Evolutionary conservation across 2,329 filamentous ascomycete genomes (phyloP).

Genomic region (Oidium heveae): DNA sequence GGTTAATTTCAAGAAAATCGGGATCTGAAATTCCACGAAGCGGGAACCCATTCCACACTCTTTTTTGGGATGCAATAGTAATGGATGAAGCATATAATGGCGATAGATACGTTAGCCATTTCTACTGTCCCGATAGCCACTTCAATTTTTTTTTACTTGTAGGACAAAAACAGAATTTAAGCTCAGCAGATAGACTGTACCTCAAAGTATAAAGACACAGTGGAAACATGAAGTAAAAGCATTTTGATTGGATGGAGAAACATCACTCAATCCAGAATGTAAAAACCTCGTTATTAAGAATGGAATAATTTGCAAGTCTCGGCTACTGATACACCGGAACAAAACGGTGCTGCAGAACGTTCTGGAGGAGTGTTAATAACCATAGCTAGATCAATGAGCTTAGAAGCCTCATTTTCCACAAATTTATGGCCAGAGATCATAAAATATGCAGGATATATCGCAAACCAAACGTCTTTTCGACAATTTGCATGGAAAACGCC

Average conservation of each 20-base stretch:
- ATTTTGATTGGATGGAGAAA: background rate
- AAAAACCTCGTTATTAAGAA: background rate
- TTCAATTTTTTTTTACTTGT: background rate
- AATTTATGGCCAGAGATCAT: background rate
- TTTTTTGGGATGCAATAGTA: background rate
- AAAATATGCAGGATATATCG: background rate
- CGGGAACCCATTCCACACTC: background rate
- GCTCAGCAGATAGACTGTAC: background rate
- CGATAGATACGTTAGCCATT: background rate
- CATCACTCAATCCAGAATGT: background rate
- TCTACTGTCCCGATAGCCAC: background rate
- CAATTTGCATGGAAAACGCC: background rate
- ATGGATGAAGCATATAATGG: background rate
- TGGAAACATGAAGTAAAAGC: background rate
- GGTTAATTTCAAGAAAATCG: background rate
- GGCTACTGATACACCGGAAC: background rate
- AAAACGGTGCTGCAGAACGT: slow-evolving; percentile 1
- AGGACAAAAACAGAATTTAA: background rate
- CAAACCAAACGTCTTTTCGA: background rate
- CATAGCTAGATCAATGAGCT: background rate
- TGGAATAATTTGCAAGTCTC: background rate
- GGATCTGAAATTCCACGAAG: background rate
- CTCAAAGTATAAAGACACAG: background rate
- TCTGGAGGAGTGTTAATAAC: background rate
- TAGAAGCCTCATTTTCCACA: background rate